Evolutionary conservation across 1,139 yeast genomes (phyloP), one percentile per base, ranked within the genome.

Genomic region (Yamadazyma diospyri): DNA sequence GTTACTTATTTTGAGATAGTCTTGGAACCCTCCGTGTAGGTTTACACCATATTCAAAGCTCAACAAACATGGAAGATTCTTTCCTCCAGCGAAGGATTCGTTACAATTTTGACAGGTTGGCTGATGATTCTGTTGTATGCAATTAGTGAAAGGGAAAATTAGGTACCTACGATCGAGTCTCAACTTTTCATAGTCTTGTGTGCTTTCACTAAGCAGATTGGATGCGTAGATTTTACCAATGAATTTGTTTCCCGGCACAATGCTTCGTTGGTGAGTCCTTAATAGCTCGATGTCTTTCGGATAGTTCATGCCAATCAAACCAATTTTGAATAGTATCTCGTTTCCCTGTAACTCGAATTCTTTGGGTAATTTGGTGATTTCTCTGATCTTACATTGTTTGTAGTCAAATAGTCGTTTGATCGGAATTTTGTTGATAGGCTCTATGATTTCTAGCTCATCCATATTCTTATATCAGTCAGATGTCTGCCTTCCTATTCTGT

Each of bases 1-100:
- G 22, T 50, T 42, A 9, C 46, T 41, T 6, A 66, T 51, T 28
- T 54, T 54, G 12, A 67, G 39, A 37, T 45, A 60, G 31, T 64
- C 70, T 39, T 66, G 72, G 16, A 67, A 43, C 1, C 72, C 72
- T 4, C 73, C 73, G 34, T 65, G 63, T 6, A 66, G 34, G 29
- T 60, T 60, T 6, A 40, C 38, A 1, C 73, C 73, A 42, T 61
- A 60, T n/a, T 52, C 55, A 39, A 56, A 49, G 24, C 45, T 41
- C 15, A 43, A 41, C 6, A 45, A 28, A 38, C 72, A 65, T 1
- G 41, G 39, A n/a, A 20, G 23, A 4, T 18, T 25, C 4, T 24
- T 25, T 5, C 25, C 27, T 12, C 25, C 16, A 2, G 32, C 15
- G 2, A 33, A 6, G 20, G 27, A 23, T 16, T 22, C 33, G 16